Percentiles rank a stretch among this genome's conserved stretches.
Evolutionary conservation across 306 rosid species (phyloP).

Genomic region (Trichosanthes truncata): DNA sequence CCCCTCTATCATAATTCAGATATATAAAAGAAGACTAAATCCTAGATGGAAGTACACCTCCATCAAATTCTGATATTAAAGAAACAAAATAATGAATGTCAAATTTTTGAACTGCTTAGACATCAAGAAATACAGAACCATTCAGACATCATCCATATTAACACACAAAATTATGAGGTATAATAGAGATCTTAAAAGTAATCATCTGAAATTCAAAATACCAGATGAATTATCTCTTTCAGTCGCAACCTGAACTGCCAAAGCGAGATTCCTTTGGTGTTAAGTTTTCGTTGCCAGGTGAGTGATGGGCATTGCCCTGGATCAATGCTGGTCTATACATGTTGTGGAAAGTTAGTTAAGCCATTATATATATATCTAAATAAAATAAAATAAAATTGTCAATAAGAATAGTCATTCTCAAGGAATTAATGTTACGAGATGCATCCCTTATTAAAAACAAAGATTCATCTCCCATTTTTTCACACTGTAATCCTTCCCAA

Average conservation of each 20-base stretch:
- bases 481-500: background rate
- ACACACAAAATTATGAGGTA: background rate
- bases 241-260: constrained; percentile 27
- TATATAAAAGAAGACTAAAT: background rate
- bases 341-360: constrained; percentile 8
- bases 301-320: constrained; percentile 52
- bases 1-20: background rate
- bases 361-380: background rate
- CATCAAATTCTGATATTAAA: background rate
- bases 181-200: background rate
- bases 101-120: background rate
- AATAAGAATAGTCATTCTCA: background rate
- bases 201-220: constrained; percentile 16
- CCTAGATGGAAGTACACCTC: background rate
- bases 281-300: constrained; percentile 72
- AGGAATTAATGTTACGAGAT: background rate
- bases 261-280: constrained; percentile 23
- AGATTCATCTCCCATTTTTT: background rate
- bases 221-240: constrained; percentile 66
- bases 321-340: constrained; percentile 33
- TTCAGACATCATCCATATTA: background rate
- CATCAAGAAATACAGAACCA: background rate
- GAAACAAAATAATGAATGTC: background rate
- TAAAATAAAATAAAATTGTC: background rate
- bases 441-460: background rate